These are phyloP conservation scores for Allomyces macrogynus DNA, from an alignment of 192 early-diverging fungal species.

Conservation along the genomic window DNA sequence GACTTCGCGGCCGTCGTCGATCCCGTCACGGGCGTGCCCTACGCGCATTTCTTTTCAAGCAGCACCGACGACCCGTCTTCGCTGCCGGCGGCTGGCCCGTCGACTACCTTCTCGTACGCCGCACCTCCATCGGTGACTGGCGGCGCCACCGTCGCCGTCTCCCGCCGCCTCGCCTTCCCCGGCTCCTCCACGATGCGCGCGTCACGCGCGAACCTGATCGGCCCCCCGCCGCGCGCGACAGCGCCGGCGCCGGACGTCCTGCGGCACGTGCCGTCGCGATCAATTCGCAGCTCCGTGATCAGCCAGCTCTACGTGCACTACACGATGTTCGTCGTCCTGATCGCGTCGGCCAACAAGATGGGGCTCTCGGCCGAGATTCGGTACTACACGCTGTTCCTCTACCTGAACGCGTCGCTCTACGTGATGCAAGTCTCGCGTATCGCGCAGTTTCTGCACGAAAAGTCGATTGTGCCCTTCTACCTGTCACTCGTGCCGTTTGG, in stretches of 20 bases:
- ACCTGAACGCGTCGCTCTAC: slow-evolving; percentile 4
- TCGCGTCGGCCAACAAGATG: neutral
- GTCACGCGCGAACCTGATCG: too few species aligned
- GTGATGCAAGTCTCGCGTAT: slow-evolving; percentile 12
- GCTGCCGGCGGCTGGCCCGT: too few species aligned
- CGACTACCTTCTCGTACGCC: too few species aligned
- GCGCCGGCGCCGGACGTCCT: neutral
- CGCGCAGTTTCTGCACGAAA: slow-evolving; percentile 3
- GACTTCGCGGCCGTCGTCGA: too few species aligned
- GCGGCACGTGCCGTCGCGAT: neutral
- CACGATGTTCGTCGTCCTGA: neutral
- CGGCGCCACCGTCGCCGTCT: too few species aligned
- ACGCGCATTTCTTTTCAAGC: too few species aligned
- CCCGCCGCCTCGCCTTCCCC: too few species aligned
- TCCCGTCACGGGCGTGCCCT: too few species aligned
- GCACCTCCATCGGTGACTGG: too few species aligned
- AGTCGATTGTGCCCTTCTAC: slow-evolving; percentile 13
- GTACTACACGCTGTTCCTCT: slow-evolving; percentile 13
- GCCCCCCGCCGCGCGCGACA: too few species aligned
- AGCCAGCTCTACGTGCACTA: neutral
- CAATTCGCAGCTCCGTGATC: neutral
- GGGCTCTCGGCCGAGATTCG: slow-evolving; percentile 10
- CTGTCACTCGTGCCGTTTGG: slow-evolving; percentile 15
- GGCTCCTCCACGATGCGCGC: too few species aligned
- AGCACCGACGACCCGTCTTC: too few species aligned